Conservation (phyloP, 257 asterid species). For the Asclepias syriaca region DNA sequence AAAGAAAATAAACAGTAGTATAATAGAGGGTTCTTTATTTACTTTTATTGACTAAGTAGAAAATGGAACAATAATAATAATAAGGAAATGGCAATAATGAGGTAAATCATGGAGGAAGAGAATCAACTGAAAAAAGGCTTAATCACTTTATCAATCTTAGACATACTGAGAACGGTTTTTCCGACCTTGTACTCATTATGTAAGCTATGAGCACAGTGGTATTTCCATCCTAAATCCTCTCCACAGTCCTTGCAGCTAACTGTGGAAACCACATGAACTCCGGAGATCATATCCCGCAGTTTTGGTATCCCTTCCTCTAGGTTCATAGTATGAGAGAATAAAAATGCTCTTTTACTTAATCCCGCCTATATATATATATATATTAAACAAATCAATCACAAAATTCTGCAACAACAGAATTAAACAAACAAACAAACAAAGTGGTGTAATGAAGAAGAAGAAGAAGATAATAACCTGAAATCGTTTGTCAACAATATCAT, state of each 20-base stretch:
- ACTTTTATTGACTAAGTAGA: no score
- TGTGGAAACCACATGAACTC: constrained; percentile 23
- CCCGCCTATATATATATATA: no score
- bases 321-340: constrained; percentile 37
- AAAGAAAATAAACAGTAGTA: no score
- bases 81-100: no score
- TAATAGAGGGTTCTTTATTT: no score
- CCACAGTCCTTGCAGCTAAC: constrained; percentile 42
- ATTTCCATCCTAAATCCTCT: constrained; percentile 37
- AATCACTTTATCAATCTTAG: constrained; percentile 24
- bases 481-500: constrained; percentile 9
- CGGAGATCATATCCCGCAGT: constrained; percentile 23
- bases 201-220: constrained; percentile 21
- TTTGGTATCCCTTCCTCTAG: constrained; percentile 25
- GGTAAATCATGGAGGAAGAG: no score
- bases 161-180: constrained; percentile 26
- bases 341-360: constrained; percentile 17
- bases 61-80: no score
- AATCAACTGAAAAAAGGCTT: constrained; percentile 2
- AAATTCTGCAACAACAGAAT: no score
- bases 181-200: constrained; percentile 29
- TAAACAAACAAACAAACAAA: no score
- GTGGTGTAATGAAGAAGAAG: no score
- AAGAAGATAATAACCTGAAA: not conserved
- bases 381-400: no score